Evolutionary conservation across 306 rosid genomes (phyloP).

Genomic region (Vicia villosa): DNA sequence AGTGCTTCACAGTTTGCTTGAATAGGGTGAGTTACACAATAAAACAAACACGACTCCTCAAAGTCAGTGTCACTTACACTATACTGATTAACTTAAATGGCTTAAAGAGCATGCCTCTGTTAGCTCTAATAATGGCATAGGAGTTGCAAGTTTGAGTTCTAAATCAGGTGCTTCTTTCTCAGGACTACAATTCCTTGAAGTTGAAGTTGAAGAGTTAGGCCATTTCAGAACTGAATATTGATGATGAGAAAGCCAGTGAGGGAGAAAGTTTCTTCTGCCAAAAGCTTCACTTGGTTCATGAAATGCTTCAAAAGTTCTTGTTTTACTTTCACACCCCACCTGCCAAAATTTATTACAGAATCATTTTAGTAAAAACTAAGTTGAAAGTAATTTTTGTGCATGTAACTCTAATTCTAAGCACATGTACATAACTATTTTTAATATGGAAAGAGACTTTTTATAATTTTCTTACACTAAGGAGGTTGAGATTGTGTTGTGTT

Average conservation of each 20-base stretch:
- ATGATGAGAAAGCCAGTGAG: slow-evolving; percentile 28
- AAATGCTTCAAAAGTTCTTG: neutral
- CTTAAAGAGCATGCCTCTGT: neutral
- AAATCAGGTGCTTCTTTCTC: slow-evolving; percentile 46
- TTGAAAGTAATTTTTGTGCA: neutral
- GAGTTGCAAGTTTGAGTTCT: slow-evolving; percentile 75
- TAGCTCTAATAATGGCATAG: slow-evolving; percentile 46
- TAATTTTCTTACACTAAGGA: slow-evolving; percentile 48
- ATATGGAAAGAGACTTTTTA: neutral
- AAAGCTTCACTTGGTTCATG: slow-evolving; percentile 26
- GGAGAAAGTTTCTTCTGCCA: neutral
- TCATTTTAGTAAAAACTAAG: neutral
- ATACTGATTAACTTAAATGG: slow-evolving; percentile 2
- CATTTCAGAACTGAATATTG: slow-evolving; percentile 24
- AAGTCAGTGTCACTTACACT: neutral
- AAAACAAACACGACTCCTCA: neutral
- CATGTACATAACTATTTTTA: neutral
- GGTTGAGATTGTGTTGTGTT: slow-evolving; percentile 59
- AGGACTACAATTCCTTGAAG: slow-evolving; percentile 26
- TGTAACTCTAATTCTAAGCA: neutral
- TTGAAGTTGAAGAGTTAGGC: slow-evolving; percentile 24
- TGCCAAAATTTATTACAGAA: neutral
- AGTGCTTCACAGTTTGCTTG: neutral
- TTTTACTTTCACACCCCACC: slow-evolving; percentile 19
- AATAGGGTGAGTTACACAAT: neutral